Evolutionary conservation across 768 basidiomycete species (phyloP), one percentile per base, ranked within the genome.

Genomic region (Candolleomyces aberdarensis): DNA sequence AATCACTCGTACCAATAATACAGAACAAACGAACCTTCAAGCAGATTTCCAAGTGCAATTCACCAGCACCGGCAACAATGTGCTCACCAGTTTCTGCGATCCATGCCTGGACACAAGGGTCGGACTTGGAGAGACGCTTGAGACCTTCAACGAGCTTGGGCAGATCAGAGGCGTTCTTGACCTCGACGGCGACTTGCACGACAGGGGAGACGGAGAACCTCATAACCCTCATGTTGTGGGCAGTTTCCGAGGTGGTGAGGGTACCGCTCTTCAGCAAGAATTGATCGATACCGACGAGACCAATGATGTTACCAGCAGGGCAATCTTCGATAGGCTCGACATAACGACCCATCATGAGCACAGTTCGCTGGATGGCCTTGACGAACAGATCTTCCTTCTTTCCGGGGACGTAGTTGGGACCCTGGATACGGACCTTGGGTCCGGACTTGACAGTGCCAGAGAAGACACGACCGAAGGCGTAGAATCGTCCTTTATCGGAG

Each of bases 171-270:
- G 97, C 94, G 76, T 98, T 99, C 89, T 98, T 98, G 78, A 98
- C 97, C 78, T 99, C 97, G 69, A 99, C 97, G 66, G 97, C 94
- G 71, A 98, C 94, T 75, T 88, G 97, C 49, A 99, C 97, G 83
- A 99, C 97, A 67, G 97, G 97, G 32, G 97, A 98, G 59, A 99
- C 97, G 75, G 96, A 98, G 86, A 98, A 98, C 80, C 91, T 94
- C 97, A 99, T 99, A 77, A 99, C 95, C 82, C 83, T 94, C 95
- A 99, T 97, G 85, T 99, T 99, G 85, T 99, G 97, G 56, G 97
- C 97, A 57, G 95, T 97, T 80, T 98, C 97, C 52, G 94, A 94
- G 62, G 92, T 87, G 62, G 97, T 99, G 72, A 99, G 86, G 63
- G 97, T 99, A 75, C 97, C 97, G 67, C 87, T 94, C 88, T 99